Evolutionary conservation across 2,329 filamentous ascomycete species (phyloP), one percentile per base, ranked within the genome.

Genomic region (Fusarium pseudocircinatum): DNA sequence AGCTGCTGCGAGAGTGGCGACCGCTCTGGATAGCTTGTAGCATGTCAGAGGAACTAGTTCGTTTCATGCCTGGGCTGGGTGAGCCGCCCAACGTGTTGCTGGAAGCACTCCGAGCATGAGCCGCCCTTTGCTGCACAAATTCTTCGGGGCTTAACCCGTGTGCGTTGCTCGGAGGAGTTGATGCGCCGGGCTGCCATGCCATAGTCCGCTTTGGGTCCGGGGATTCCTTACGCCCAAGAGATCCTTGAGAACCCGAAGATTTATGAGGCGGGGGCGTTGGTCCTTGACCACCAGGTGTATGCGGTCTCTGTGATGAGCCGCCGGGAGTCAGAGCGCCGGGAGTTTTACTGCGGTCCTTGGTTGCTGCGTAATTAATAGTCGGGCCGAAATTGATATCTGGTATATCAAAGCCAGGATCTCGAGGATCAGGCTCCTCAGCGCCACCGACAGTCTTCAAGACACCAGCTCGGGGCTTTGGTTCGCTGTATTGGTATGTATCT

Each of bases 311-410:
- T 7, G 70, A 62, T 15, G 62, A 40, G 13, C 69, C 63, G 11
- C 68, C 66, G 20, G 68, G 66, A 22, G 56, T 58, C 22, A 63
- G 36, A n/a, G 34, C 53, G 34, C 34, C 79, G 62, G 70, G 79
- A 0, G 78, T 77, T 68, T 82, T 83, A 64, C 72, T 81, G 11
- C 73, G 79, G 15, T 80, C 74, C n/a, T 81, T 66, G 24, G 79
- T 49, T 18, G 82, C 83, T 39, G 79, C 83, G 64, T 94, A 92
- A 67, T 93, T 92, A 75, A 94, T 84, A 0, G 95, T 97, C 11
- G 92, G 94, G 0, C 96, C 96, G 82, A 98, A 98, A 80, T 98
- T 92, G 70, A 97, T 89, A 9, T 87, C 84, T 2, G 94, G 94
- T 68, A 97, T 90, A 63, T 90, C 87, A 30, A 88, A 85, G 20